Evolutionary conservation across 495 filamentous ascomycete genomes (phyloP), one percentile per base, ranked within the genome.

Genomic region (Bacidia rubella): DNA sequence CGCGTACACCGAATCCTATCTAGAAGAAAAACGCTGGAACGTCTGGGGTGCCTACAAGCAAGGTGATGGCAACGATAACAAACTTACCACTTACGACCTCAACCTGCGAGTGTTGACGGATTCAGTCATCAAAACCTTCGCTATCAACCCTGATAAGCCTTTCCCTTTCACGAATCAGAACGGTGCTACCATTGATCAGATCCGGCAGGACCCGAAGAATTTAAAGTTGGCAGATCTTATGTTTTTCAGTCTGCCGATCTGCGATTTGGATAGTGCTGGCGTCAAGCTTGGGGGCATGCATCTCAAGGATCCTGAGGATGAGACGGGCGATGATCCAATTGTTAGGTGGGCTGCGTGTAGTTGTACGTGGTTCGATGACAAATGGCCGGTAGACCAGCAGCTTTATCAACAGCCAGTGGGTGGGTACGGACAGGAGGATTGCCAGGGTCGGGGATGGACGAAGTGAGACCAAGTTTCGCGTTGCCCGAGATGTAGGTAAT

Each of bases 81-180:
- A 47, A 17, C 24, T 47, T 4, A n/a, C 12, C 20, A 24, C 22
- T n/a, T 47, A 47, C n/a, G 25, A 26, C n/a, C 45, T 47, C 20
- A 12, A 47, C 25, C 45, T 47, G 20, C 22, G 26, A 25, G 20
- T n/a, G 1, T 24, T 47, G n/a, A 26, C 20, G 1, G 25, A 9
- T 2, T 22, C 45, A 2, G 19, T 24, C 1, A 26, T 47, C 20
- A 47, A 47, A 24, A 47, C 45, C 4, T 47, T 22, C 25, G 24
- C 22, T 26, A n/a, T n/a, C n/a, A n/a, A n/a, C n/a, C n/a, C n/a
- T n/a, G 10, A 47, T n/a, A 22, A 47, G 9, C 20, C 20, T 4
- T 47, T 47, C 25, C 45, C 45, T 25, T 47, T 47, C 45, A 47
- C 19, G 3, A 47, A 47, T 9, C 45, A 47, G 45, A 26, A 47